Percentiles rank a stretch among this genome's conserved stretches.
phyloP scores from a whole-genome alignment of 1,284 basidiomycete genomes.

The Malassezia obtusa region DNA sequence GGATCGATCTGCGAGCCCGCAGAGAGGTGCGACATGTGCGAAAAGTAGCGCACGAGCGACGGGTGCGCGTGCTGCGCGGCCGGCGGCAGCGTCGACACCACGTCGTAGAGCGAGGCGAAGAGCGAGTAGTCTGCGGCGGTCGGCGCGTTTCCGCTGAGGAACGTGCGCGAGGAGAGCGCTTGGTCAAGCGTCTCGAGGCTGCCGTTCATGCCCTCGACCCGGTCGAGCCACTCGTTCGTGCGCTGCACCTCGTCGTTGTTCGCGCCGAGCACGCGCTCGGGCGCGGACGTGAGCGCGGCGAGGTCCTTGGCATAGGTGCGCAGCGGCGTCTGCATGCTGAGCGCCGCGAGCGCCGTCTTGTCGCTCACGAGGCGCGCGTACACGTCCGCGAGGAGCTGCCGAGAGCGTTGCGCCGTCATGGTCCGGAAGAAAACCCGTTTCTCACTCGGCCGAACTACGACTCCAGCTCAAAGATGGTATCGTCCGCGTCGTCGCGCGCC shows the following conservation, averaged over 20 bases:
- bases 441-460: slow-evolving; percentile 14
- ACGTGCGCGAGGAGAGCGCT: slow-evolving; percentile 33
- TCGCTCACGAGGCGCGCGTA: slow-evolving; percentile 13
- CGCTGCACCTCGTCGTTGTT: not conserved
- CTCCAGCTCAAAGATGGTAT: slow-evolving; percentile 45
- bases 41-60: slow-evolving; percentile 42
- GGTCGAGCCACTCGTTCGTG: slow-evolving; percentile 19
- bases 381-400: slow-evolving; percentile 16
- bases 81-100: slow-evolving; percentile 32
- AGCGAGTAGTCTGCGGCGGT: slow-evolving; percentile 45
- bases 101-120: slow-evolving; percentile 39
- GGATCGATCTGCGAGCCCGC: slow-evolving; percentile 11
- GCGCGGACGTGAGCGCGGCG: slow-evolving; percentile 7
- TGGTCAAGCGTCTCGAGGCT: slow-evolving; percentile 24
- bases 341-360: slow-evolving; percentile 5
- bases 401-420: slow-evolving; percentile 5
- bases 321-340: slow-evolving; percentile 4
- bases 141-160: slow-evolving; percentile 30
- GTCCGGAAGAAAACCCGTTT: not conserved
- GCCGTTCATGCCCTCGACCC: slow-evolving; percentile 27
- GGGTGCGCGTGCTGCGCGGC: slow-evolving; percentile 39
- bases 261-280: slow-evolving; percentile 11
- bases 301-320: slow-evolving; percentile 10
- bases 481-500: slow-evolving; percentile 34
- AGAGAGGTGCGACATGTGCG: slow-evolving; percentile 38